phyloP scores from a whole-genome alignment of 164 flowering plant genomes.

The Nelumbo lutea region DNA sequence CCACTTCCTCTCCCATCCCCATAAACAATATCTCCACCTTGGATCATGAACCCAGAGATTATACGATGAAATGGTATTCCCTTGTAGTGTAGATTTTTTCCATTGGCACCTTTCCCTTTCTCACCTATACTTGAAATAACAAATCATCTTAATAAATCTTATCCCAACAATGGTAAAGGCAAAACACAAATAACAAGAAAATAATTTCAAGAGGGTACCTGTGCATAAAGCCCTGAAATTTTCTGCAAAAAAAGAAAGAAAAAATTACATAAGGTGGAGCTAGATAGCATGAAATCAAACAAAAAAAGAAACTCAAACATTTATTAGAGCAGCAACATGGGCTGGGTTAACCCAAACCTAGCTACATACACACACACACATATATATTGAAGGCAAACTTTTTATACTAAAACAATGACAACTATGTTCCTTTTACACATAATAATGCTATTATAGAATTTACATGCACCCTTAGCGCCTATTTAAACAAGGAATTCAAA shows the following conservation, averaged over 20 bases:
- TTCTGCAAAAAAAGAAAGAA: constrained; percentile 51
- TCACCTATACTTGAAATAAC: constrained; percentile 46
- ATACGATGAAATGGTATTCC: constrained; percentile 93
- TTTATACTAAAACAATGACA: no score
- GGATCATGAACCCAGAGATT: constrained; percentile 86
- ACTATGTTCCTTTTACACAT: no score
- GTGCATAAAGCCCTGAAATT: constrained; percentile 98
- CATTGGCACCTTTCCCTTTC: constrained; percentile 60
- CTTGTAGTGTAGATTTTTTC: constrained; percentile 75
- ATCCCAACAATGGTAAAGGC: neutral
- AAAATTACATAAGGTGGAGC: constrained; percentile 14
- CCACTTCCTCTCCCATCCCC: constrained; percentile 76
- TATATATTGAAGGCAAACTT: no score
- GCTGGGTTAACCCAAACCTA: no score
- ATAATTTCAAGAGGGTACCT: constrained; percentile 39
- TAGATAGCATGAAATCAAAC: no score
- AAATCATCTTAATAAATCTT: neutral
- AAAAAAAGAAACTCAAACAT: no score
- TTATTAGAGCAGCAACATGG: no score
- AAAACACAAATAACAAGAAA: neutral
- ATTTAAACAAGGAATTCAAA: no score
- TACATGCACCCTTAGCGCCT: no score
- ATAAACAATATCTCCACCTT: constrained; percentile 79
- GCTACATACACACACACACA: no score
- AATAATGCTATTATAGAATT: no score